These are phyloP conservation scores for Candida sojae DNA, from an alignment of 1,139 yeast genomes.

Conservation along the genomic window DNA sequence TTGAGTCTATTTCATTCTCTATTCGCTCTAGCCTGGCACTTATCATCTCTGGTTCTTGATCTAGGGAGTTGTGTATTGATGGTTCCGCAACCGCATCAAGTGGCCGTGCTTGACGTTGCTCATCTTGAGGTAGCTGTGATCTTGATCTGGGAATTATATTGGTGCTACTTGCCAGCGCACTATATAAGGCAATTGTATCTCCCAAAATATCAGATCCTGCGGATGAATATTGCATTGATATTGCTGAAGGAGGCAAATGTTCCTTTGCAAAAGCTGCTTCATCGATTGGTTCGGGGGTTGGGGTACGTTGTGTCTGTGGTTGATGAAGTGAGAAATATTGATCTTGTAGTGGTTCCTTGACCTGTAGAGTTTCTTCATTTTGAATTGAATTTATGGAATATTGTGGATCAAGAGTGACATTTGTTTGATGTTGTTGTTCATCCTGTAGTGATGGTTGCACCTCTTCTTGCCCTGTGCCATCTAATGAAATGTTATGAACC, in stretches of 20 bases:
- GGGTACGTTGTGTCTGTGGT: background rate
- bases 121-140: constrained; percentile 1
- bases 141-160: background rate
- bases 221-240: constrained; percentile 5
- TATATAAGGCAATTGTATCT: constrained; percentile 7
- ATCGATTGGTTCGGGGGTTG: constrained; percentile 1
- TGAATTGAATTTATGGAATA: constrained; percentile 1
- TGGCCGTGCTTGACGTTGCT: background rate
- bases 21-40: constrained; percentile 11
- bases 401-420: constrained; percentile 10
- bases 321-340: constrained; percentile 1
- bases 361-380: constrained; percentile 4
- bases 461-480: constrained; percentile 1
- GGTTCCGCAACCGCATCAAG: background rate
- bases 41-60: constrained; percentile 15
- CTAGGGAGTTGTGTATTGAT: constrained; percentile 1
- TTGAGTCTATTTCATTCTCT: constrained; percentile 7
- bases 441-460: constrained; percentile 3
- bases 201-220: constrained; percentile 5
- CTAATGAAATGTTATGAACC: constrained; percentile 2
- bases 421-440: constrained; percentile 5
- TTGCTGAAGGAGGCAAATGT: constrained; percentile 2
- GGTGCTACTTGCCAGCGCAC: constrained; percentile 3
- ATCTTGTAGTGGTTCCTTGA: constrained; percentile 2
- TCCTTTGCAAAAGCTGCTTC: background rate